phyloP scores from a whole-genome alignment of 1,139 yeast genomes.

The Candida buenavistaensis region DNA sequence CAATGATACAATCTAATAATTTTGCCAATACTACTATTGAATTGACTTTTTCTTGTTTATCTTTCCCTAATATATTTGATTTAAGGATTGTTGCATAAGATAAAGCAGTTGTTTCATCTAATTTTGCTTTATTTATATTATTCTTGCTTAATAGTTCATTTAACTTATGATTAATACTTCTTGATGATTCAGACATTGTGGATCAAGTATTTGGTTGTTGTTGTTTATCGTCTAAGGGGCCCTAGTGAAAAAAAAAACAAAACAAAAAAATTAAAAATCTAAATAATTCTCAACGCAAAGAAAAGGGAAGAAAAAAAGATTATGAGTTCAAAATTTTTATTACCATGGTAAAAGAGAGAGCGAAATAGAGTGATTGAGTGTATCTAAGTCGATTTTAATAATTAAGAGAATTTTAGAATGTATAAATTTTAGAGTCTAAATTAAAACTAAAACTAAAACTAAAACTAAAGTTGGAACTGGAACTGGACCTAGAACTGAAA shows the following conservation, averaged over 20 bases:
- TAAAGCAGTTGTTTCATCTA: conserved; percentile 37
- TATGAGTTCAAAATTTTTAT: too few species aligned
- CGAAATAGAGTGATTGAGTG: too few species aligned
- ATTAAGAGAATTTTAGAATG: too few species aligned
- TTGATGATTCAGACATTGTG: conserved; percentile 34
- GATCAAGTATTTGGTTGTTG: background rate
- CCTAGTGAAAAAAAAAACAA: background rate
- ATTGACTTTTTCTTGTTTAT: conserved; percentile 54
- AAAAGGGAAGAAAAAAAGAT: too few species aligned
- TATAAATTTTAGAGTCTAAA: too few species aligned
- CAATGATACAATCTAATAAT: conserved; percentile 44
- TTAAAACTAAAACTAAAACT: too few species aligned
- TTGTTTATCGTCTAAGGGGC: background rate
- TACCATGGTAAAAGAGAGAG: too few species aligned
- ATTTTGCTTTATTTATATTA: conserved; percentile 29
- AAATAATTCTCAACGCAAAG: too few species aligned
- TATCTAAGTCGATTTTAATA: too few species aligned
- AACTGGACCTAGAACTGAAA: too few species aligned
- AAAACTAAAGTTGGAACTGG: too few species aligned
- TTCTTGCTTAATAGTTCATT: conserved; percentile 45
- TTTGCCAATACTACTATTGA: conserved; percentile 55
- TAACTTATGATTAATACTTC: conserved; percentile 47
- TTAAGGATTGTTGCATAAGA: conserved; percentile 38
- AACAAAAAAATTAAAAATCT: too few species aligned
- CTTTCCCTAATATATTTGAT: conserved; percentile 44